Percentiles rank a stretch among this genome's conserved stretches.
Evolutionary conservation across 202 grass and related monocot species (phyloP).

Genomic region (Dendrocalamus latiflorus): DNA sequence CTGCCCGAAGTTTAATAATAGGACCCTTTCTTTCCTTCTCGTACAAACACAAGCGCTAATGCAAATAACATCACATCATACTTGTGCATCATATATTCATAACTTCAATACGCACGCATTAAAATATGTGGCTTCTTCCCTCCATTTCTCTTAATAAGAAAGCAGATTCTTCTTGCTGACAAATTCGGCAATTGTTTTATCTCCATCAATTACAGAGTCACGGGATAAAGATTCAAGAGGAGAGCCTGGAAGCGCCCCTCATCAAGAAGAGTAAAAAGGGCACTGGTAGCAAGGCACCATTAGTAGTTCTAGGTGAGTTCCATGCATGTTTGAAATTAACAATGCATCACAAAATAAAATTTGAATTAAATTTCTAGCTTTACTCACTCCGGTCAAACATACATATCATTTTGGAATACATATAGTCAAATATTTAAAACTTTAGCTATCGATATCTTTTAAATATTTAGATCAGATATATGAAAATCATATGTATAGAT

Average conservation of each 20-base stretch:
- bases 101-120: no score
- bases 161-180: neutral
- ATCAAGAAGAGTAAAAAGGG: conserved; percentile 28
- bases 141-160: neutral
- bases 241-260: conserved; percentile 29
- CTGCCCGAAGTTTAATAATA: neutral
- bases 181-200: neutral
- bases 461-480: no score
- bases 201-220: neutral
- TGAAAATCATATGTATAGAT: no score
- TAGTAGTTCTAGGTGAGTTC: conserved; percentile 45
- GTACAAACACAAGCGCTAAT: neutral
- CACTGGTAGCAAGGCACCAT: conserved; percentile 31
- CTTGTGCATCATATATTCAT: neutral
- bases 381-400: no score
- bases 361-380: no score
- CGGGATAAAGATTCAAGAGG: neutral
- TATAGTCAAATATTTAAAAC: no score
- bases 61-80: neutral
- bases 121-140: no score
- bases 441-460: no score
- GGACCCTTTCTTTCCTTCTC: neutral
- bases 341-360: neutral
- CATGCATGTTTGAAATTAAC: neutral
- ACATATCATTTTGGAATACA: no score